Conservation (phyloP, 2,329 filamentous ascomycete species). For the Cadophora luteo-olivacea region DNA sequence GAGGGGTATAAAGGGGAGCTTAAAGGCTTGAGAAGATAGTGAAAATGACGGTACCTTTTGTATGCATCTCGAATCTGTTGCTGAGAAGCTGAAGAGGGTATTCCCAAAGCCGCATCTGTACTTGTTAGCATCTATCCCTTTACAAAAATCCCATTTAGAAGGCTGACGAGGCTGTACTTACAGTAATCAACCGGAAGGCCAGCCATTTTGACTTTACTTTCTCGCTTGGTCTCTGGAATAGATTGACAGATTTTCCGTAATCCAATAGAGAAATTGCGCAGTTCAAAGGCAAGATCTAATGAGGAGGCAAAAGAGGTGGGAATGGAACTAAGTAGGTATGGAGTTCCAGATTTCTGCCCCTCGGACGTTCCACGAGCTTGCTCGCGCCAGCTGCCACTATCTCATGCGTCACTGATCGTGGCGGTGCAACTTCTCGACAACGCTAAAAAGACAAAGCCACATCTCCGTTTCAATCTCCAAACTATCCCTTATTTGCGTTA, state of each 20-base stretch:
- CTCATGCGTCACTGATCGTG: slow-evolving; percentile 27
- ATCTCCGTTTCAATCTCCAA: slow-evolving; percentile 13
- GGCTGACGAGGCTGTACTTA: slow-evolving; percentile 41
- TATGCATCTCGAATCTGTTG: slow-evolving; percentile 93
- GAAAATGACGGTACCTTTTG: slow-evolving; percentile 68
- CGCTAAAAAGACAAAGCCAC: slow-evolving; percentile 20
- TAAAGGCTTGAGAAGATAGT: not conserved
- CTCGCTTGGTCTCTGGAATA: not conserved
- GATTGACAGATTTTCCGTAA: not conserved
- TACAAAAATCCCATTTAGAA: slow-evolving; percentile 21
- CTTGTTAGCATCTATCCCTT: slow-evolving; percentile 17
- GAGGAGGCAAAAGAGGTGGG: slow-evolving; percentile 9
- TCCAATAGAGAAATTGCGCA: not conserved
- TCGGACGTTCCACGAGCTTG: slow-evolving; percentile 6
- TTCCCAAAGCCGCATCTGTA: slow-evolving; percentile 75
- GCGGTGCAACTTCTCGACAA: slow-evolving; percentile 19
- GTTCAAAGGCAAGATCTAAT: not conserved
- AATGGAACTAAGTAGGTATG: not conserved
- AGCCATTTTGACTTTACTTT: slow-evolving; percentile 17
- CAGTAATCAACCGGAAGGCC: slow-evolving; percentile 45
- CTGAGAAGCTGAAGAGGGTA: slow-evolving; percentile 75
- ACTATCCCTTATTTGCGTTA: not conserved
- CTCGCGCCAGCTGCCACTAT: not conserved
- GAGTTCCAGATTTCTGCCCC: not conserved
- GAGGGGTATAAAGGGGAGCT: not conserved